Evolutionary conservation across 305 asterid species (phyloP).

Genomic region (Fraxinus dipetala): DNA sequence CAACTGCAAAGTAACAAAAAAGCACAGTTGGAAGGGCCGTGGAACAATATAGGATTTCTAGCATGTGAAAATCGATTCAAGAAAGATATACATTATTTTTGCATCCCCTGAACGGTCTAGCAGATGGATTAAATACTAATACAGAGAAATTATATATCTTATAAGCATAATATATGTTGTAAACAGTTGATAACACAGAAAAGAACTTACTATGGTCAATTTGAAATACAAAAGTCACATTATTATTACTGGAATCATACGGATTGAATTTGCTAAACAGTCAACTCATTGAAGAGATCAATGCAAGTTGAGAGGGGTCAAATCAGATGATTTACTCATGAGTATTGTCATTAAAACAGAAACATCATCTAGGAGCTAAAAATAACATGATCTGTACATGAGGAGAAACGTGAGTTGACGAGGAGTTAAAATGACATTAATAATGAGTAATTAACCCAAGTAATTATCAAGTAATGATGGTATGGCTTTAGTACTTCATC

Average conservation of each 20-base stretch:
- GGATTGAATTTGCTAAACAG: constrained; percentile 3
- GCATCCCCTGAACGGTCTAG: not conserved
- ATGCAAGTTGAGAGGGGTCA: constrained; percentile 1
- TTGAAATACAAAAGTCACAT: not conserved
- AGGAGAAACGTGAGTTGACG: not conserved
- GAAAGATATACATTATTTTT: not conserved
- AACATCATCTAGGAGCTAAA: not conserved
- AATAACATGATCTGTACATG: not conserved
- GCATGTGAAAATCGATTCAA: not conserved
- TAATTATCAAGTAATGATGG: not conserved
- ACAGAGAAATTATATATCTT: not conserved
- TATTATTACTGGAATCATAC: not conserved
- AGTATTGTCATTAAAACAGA: not conserved
- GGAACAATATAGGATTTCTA: not conserved
- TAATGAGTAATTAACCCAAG: not conserved
- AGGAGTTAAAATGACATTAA: not conserved
- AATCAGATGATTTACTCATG: not conserved
- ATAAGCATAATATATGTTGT: not conserved
- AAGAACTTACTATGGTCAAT: not conserved
- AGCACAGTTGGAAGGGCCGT: not conserved
- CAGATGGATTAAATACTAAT: not conserved
- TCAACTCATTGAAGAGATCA: not conserved
- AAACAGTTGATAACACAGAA: not conserved
- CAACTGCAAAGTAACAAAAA: constrained; percentile 9
- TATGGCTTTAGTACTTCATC: not conserved